Base-by-base conservation (phyloP, 2,329 filamentous ascomycete genomes). In the Paecilomyces variotii region DNA sequence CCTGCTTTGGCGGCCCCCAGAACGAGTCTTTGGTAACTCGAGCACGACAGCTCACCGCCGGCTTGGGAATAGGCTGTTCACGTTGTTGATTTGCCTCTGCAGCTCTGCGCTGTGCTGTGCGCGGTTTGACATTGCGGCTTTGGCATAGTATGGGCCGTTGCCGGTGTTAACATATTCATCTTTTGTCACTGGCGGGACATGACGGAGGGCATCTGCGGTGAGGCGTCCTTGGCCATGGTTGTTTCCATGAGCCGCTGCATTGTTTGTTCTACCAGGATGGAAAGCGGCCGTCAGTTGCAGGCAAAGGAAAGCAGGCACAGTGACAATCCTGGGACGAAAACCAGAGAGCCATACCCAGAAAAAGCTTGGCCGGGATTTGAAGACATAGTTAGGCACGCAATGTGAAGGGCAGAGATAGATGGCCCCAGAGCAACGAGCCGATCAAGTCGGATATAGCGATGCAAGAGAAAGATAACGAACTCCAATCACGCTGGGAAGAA, bases 131-230 rank as follows among this genome's bases (percentile, higher is more conserved):
- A 72, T 70, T n/a, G 68, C 65, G 45, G 67, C 69, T 4, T 64
- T 63, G 25, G 65, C 68, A 60, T 69, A 73, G 60, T 72, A 73
- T 32, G 71, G 69, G 10, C 64, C 67, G 14, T 73, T 70, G 4
- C 67, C 61, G 6, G 68, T 64, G 10, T 66, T 61, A 28, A 65
- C 62, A 32, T 68, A 64, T 58, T 35, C 35, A 65, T 57, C 64
- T 64, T 25, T 60, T 60, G 14, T 67, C 62, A 14, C 39, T n/a
- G 39, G 2, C 7, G 68, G 67, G 9, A 72, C 54, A 57, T 70
- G 65, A 54, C 59, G 66, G 53, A 72, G 55, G 27, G 71, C 68
- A 54, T 58, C 65, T 55, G 66, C 65, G 30, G 62, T 71, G 34
- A 71, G 64, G 32, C 24, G 25, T 52, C 24, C 49, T 3, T 11